These are phyloP conservation scores for Cutaneotrichosporon mucoides DNA, from an alignment of 1,284 basidiomycete species.

Conservation along the genomic window DNA sequence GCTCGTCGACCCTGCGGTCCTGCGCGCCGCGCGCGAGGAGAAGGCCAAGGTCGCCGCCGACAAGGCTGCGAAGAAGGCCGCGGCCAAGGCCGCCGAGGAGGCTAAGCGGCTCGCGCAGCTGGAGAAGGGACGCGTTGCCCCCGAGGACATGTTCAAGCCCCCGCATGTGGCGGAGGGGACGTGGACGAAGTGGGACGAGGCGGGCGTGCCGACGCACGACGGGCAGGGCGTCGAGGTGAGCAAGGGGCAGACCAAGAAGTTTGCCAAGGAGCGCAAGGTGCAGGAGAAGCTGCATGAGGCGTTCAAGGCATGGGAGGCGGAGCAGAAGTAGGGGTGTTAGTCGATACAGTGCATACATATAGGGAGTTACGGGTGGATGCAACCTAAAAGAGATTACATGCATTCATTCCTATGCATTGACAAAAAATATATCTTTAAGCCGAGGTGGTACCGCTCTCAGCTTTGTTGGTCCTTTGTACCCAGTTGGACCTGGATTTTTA, in stretches of 20 bases:
- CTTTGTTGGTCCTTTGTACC: too few relatives aligned
- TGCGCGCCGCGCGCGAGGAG: slow-evolving; percentile 81
- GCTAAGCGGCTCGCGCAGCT: slow-evolving; percentile 70
- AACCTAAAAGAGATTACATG: too few relatives aligned
- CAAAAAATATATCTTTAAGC: too few relatives aligned
- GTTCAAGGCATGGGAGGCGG: slow-evolving; percentile 41
- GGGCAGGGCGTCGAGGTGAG: slow-evolving; percentile 76
- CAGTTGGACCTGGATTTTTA: too few relatives aligned
- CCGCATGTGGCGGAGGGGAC: slow-evolving; percentile 66
- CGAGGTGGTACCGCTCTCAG: too few relatives aligned
- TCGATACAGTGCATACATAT: too few relatives aligned
- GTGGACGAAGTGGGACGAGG: slow-evolving; percentile 77
- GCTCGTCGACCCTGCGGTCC: slow-evolving; percentile 75
- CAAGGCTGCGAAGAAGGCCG: slow-evolving; percentile 77
- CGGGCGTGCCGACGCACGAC: slow-evolving; percentile 79
- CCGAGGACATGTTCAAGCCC: slow-evolving; percentile 76
- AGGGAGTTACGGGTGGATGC: too few relatives aligned
- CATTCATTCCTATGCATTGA: too few relatives aligned
- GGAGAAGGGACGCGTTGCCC: slow-evolving; percentile 74
- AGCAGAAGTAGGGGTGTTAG: not conserved
- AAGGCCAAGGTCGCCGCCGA: slow-evolving; percentile 73
- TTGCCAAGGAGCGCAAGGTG: slow-evolving; percentile 68
- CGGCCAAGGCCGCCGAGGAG: slow-evolving; percentile 65
- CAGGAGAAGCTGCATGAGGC: slow-evolving; percentile 79
- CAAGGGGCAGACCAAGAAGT: slow-evolving; percentile 76